Percentiles rank a stretch among this genome's conserved stretches.
phyloP scores from a whole-genome alignment of 139 green algal species.

The Pleodorina starrii region DNA sequence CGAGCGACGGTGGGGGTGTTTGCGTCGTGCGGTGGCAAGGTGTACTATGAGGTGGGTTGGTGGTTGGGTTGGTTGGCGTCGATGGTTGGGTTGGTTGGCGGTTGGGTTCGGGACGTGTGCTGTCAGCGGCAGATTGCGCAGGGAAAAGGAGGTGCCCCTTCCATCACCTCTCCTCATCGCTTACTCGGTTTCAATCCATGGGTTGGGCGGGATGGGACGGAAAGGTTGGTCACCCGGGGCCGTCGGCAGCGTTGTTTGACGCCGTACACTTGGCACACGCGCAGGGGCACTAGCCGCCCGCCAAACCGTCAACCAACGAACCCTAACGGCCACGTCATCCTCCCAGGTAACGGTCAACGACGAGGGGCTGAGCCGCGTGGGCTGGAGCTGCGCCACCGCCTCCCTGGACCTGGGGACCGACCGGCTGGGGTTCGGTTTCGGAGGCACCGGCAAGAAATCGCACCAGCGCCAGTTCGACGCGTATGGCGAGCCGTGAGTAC shows the following conservation, averaged over 20 bases:
- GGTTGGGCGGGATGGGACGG: no score
- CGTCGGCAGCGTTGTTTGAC: no score
- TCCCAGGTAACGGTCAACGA: constrained; percentile 68
- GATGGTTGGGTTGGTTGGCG: not conserved
- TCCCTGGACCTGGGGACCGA: constrained; percentile 81
- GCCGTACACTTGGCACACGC: no score
- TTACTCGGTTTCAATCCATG: no score
- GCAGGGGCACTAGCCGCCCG: no score
- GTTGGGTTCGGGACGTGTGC: no score
- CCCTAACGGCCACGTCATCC: not conserved
- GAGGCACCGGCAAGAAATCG: constrained; percentile 76
- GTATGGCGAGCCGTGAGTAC: constrained; percentile 71
- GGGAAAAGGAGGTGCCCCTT: no score
- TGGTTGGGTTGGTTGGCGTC: no score
- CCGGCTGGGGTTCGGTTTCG: constrained; percentile 27
- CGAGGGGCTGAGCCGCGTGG: constrained; percentile 83
- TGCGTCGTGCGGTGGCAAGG: constrained; percentile 42
- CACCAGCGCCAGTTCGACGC: constrained; percentile 76
- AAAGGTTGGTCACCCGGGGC: no score
- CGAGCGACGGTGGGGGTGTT: constrained; percentile 68
- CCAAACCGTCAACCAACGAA: not conserved
- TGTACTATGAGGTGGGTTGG: constrained; percentile 69
- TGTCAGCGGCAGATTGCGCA: no score
- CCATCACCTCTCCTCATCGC: no score
- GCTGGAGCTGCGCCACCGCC: constrained; percentile 74